phyloP scores from a whole-genome alignment of 805 yeast species.

The Wickerhamomyces ciferrii region DNA sequence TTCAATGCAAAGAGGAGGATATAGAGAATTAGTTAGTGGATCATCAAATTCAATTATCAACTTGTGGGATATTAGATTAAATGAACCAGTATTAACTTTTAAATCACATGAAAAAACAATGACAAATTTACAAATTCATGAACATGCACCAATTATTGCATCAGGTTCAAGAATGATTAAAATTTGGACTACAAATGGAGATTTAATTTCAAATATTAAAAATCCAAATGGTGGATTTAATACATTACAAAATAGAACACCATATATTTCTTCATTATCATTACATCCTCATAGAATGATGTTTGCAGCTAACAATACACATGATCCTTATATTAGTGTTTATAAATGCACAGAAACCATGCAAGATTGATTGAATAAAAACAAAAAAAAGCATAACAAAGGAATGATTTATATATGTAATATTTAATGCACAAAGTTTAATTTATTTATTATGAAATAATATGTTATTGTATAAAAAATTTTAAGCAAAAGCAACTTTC shows the following conservation, averaged over 20 bases:
- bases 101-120: constrained; percentile 41
- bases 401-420: background rate
- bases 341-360: constrained; percentile 44
- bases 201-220: constrained; percentile 55
- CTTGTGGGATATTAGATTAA: constrained; percentile 83
- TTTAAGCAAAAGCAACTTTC: constrained; percentile 45
- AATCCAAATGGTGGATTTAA: constrained; percentile 30
- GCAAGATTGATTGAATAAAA: background rate
- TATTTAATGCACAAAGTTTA: background rate
- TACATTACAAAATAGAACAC: constrained; percentile 21
- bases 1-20: constrained; percentile 96
- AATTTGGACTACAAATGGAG: constrained; percentile 84
- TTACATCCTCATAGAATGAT: constrained; percentile 96
- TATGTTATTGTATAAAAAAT: background rate
- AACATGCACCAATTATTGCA: constrained; percentile 92
- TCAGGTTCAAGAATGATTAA: constrained; percentile 80
- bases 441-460: background rate
- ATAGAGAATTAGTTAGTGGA: constrained; percentile 83
- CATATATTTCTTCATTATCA: constrained; percentile 58
- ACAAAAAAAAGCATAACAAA: no score
- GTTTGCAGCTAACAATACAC: constrained; percentile 79
- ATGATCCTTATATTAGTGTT: constrained; percentile 65
- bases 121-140: constrained; percentile 81
- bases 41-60: constrained; percentile 76
- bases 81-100: constrained; percentile 66